Conservation (phyloP, 768 basidiomycete genomes). For the Hericium rajendrae region DNA sequence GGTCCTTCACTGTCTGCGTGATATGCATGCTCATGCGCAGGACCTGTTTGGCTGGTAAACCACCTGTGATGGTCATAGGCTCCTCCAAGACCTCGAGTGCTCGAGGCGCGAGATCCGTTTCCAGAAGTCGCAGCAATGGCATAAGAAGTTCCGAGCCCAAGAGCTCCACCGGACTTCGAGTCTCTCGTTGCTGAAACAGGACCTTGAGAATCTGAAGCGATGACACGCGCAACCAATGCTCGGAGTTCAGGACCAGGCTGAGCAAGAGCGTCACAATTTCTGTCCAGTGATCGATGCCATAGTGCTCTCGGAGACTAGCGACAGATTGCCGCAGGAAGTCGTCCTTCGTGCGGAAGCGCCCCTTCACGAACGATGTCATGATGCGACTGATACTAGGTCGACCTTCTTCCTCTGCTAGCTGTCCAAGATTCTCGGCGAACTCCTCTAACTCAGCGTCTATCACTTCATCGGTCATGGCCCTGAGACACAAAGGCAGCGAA, state of each 20-base stretch:
- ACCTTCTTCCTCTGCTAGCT: conserved; percentile 62
- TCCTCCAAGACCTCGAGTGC: conserved; percentile 93
- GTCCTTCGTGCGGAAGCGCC: conserved; percentile 83
- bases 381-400: conserved; percentile 77
- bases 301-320: conserved; percentile 77
- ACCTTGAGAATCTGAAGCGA: conserved; percentile 84
- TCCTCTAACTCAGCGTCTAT: conserved; percentile 50
- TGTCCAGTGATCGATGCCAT: conserved; percentile 63
- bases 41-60: conserved; percentile 76
- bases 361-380: conserved; percentile 82
- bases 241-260: conserved; percentile 74
- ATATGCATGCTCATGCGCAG: conserved; percentile 84
- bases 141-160: conserved; percentile 83
- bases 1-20: conserved; percentile 30
- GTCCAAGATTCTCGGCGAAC: conserved; percentile 66
- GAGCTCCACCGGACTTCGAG: conserved; percentile 59
- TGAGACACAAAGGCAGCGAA: conserved; percentile 81
- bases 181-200: conserved; percentile 79
- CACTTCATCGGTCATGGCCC: conserved; percentile 59
- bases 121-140: conserved; percentile 83
- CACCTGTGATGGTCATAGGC: conserved; percentile 70
- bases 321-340: conserved; percentile 91
- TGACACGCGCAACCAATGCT: conserved; percentile 74
- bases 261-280: conserved; percentile 81
- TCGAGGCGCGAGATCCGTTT: conserved; percentile 74